These are phyloP conservation scores for Avicennia marina DNA, from an alignment of 257 asterid genomes.

Conservation along the genomic window DNA sequence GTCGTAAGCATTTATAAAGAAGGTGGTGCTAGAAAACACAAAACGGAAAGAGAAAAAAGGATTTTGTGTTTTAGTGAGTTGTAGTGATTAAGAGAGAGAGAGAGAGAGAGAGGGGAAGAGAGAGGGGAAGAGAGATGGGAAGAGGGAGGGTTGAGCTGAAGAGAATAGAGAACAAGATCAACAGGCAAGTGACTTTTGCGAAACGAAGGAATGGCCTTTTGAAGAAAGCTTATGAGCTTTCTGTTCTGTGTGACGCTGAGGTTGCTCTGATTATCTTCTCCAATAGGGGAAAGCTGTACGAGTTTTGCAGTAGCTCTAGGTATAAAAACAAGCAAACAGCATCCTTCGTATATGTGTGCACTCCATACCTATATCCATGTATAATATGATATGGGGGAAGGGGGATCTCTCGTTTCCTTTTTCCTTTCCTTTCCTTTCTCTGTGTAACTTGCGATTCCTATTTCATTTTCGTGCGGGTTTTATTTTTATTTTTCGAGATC, in stretches of 20 bases:
- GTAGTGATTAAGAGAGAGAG: background rate
- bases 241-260: constrained; percentile 80
- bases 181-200: constrained; percentile 74
- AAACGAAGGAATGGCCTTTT: constrained; percentile 74
- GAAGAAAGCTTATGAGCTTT: constrained; percentile 83
- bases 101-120: constrained; percentile 8
- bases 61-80: constrained; percentile 13
- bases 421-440: background rate
- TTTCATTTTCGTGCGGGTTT: background rate
- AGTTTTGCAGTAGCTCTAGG: constrained; percentile 87
- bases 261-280: constrained; percentile 85
- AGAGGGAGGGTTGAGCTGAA: constrained; percentile 85
- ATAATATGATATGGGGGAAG: background rate
- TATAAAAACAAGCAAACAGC: constrained; percentile 26
- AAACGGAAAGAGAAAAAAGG: constrained; percentile 21
- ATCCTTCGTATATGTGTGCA: background rate
- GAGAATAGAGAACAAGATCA: constrained; percentile 54
- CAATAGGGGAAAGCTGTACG: constrained; percentile 84
- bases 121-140: constrained; percentile 44
- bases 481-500: constrained; percentile 33
- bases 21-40: constrained; percentile 15
- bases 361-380: background rate
- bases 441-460: background rate
- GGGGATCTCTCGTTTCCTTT: background rate
- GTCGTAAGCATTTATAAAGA: constrained; percentile 15